Conservation (phyloP, 768 basidiomycete species). For the Lepiota venenata region DNA sequence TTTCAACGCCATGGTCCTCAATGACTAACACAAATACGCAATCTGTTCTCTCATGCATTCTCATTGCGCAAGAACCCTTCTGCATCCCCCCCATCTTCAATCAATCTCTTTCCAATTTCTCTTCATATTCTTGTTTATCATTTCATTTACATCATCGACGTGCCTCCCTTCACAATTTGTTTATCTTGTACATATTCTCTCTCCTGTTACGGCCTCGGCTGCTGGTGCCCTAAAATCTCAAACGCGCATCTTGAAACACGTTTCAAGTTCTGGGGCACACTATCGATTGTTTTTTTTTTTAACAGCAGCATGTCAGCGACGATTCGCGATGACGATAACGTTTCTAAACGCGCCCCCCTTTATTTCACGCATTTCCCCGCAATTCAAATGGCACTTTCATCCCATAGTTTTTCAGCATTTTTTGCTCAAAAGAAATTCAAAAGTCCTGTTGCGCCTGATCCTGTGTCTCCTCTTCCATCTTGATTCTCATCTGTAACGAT, state of each 20-base stretch:
- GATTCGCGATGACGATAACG: slow-evolving; percentile 12
- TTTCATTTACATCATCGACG: slow-evolving; percentile 14
- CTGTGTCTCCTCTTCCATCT: slow-evolving; percentile 17
- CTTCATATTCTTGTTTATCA: slow-evolving; percentile 12
- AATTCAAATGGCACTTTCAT: slow-evolving; percentile 15
- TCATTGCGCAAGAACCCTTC: slow-evolving; percentile 12
- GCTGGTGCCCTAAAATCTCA: neutral
- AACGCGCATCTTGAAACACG: neutral
- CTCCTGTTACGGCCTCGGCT: neutral
- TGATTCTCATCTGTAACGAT: slow-evolving; percentile 54
- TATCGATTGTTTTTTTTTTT: slow-evolving; percentile 1
- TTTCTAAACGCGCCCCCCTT: slow-evolving; percentile 8
- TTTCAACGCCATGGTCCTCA: slow-evolving; percentile 1
- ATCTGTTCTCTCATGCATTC: neutral
- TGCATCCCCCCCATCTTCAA: slow-evolving; percentile 22
- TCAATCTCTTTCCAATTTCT: slow-evolving; percentile 17
- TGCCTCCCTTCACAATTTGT: slow-evolving; percentile 12
- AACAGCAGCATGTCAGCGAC: slow-evolving; percentile 9
- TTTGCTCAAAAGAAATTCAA: neutral
- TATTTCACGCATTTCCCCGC: neutral
- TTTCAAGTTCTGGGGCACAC: neutral
- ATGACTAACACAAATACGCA: neutral
- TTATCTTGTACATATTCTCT: slow-evolving; percentile 16
- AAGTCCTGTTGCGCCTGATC: slow-evolving; percentile 1
- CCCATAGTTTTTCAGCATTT: slow-evolving; percentile 13